Conservation (phyloP, 73 alveolate genomes). For the Paramecium primaurelia region DNA sequence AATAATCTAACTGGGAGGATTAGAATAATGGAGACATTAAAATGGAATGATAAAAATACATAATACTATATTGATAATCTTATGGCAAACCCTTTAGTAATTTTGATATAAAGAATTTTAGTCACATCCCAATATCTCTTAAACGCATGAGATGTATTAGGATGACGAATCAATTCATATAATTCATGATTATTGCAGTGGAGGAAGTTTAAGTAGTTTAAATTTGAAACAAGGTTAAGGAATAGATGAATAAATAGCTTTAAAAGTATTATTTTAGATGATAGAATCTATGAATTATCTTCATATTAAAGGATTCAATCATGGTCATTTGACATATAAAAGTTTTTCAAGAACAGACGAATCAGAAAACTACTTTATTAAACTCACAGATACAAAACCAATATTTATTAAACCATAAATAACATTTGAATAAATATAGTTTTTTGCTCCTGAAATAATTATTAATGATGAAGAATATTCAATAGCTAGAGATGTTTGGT, state of each 20-base stretch:
- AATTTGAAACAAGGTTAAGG: background rate
- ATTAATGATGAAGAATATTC: background rate
- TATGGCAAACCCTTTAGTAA: background rate
- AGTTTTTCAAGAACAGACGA: background rate
- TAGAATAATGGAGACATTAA: background rate
- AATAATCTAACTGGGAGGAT: background rate
- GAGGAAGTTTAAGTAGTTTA: background rate
- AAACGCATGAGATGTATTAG: background rate
- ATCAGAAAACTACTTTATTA: background rate
- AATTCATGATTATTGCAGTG: background rate
- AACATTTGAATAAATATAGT: background rate
- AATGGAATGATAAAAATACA: background rate
- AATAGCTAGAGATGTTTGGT: background rate
- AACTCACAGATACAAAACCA: background rate
- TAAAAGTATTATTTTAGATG: background rate
- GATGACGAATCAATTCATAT: background rate
- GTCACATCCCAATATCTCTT: background rate
- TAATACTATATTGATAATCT: background rate
- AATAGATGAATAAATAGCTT: background rate
- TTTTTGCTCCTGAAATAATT: background rate
- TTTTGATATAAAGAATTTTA: background rate
- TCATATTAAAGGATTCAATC: background rate
- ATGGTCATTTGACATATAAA: background rate
- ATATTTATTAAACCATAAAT: background rate
- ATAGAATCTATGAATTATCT: background rate